Conservation (phyloP, 1,284 basidiomycete species). For the Heterobasidion occidentale region DNA sequence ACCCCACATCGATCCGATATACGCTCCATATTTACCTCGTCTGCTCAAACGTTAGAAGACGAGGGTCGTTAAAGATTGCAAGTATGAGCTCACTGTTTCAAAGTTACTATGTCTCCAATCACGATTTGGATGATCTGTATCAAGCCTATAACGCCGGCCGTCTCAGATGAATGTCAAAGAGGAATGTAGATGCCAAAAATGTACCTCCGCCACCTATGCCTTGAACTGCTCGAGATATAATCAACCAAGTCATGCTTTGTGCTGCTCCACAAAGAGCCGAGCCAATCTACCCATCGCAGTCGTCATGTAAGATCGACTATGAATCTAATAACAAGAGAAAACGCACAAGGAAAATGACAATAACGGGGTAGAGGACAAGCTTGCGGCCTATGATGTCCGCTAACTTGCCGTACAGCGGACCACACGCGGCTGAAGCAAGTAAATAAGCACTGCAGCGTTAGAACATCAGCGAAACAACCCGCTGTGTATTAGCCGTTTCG, state of each 20-base stretch:
- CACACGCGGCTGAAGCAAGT: constrained; percentile 58
- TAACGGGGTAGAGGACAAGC: constrained; percentile 62
- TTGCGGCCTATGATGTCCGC: constrained; percentile 54
- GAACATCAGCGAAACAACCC: background rate
- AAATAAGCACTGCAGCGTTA: constrained; percentile 53
- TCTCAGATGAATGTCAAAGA: background rate
- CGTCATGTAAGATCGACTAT: background rate
- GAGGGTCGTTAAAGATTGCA: background rate
- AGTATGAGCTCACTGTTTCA: constrained; percentile 50
- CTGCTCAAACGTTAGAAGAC: constrained; percentile 23
- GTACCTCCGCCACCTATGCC: constrained; percentile 77
- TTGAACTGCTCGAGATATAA: constrained; percentile 71
- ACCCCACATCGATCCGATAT: constrained; percentile 76
- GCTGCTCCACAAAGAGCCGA: constrained; percentile 80
- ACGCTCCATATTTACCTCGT: constrained; percentile 68
- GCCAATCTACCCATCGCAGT: constrained; percentile 43
- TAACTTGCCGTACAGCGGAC: constrained; percentile 71
- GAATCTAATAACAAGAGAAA: background rate
- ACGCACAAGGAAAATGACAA: constrained; percentile 62
- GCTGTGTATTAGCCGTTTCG: no score
- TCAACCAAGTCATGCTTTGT: constrained; percentile 68
- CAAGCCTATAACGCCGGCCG: constrained; percentile 18
- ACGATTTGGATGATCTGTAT: constrained; percentile 62
- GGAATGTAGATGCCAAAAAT: background rate
- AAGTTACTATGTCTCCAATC: constrained; percentile 72